phyloP scores from a whole-genome alignment of 768 basidiomycete species.

The Tephrocybe sp. region DNA sequence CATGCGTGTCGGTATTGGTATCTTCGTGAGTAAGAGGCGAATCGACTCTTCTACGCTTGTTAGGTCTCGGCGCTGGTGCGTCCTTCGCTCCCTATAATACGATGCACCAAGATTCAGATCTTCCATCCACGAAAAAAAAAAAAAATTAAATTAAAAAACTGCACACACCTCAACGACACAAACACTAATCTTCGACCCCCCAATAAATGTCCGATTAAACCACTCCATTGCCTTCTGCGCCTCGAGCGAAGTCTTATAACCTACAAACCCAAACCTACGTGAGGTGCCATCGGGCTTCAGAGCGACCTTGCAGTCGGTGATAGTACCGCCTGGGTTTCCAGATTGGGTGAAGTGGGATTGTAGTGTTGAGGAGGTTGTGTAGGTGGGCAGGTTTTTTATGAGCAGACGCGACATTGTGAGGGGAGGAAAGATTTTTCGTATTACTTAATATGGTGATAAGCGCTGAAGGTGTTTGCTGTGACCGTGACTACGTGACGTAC shows the following conservation, averaged over 20 bases:
- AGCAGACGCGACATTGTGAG: slow-evolving; percentile 82
- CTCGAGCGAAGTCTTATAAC: slow-evolving; percentile 79
- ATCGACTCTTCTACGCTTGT: slow-evolving; percentile 61
- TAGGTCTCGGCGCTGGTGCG: slow-evolving; percentile 64
- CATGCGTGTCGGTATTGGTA: slow-evolving; percentile 5
- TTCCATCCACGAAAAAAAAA: not conserved
- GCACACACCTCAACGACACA: slow-evolving; percentile 70
- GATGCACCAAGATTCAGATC: not conserved
- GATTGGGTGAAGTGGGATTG: slow-evolving; percentile 65
- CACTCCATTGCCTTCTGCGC: slow-evolving; percentile 74
- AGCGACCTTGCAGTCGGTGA: slow-evolving; percentile 88
- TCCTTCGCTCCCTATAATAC: slow-evolving; percentile 64
- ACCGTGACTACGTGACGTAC: no score
- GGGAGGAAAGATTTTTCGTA: no score
- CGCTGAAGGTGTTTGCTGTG: no score
- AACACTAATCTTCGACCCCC: slow-evolving; percentile 73
- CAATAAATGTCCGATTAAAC: slow-evolving; percentile 85
- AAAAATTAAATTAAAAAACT: slow-evolving; percentile 9
- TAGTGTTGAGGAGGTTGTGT: slow-evolving; percentile 62
- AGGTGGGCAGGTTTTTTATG: slow-evolving; percentile 75
- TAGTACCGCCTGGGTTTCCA: slow-evolving; percentile 56
- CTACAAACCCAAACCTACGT: slow-evolving; percentile 89
- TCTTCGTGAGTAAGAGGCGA: slow-evolving; percentile 21
- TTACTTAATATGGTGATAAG: no score
- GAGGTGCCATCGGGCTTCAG: slow-evolving; percentile 75